phyloP scores from a whole-genome alignment of 192 early-diverging fungal species.

The Backusella circina region DNA sequence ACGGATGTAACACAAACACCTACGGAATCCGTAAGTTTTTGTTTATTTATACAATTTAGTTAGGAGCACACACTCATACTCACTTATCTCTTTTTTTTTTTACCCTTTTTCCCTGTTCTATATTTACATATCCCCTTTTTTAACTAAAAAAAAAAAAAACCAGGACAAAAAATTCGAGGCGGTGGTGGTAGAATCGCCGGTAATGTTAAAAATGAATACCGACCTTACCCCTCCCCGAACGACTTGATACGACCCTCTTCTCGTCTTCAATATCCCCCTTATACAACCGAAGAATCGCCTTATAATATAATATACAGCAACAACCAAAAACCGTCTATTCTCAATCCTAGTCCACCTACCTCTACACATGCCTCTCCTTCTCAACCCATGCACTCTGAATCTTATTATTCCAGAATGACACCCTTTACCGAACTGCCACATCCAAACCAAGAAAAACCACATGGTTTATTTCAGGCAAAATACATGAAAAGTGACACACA shows the following conservation, averaged over 20 bases:
- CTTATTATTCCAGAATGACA: not conserved
- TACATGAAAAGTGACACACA: not conserved
- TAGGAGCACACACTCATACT: not conserved
- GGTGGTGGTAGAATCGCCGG: not conserved
- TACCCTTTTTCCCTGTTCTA: not conserved
- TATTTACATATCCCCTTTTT: not conserved
- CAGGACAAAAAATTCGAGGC: not conserved
- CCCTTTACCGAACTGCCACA: conserved; percentile 5
- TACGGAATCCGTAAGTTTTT: not conserved
- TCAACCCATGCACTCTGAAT: not conserved
- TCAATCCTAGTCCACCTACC: not conserved
- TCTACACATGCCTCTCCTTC: not conserved
- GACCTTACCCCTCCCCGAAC: not conserved
- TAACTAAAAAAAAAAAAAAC: not conserved
- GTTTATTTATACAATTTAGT: not conserved
- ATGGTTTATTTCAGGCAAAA: not conserved
- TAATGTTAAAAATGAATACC: not conserved
- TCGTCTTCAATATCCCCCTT: not conserved
- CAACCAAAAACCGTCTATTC: not conserved
- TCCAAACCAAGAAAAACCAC: not conserved
- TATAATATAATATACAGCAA: not conserved
- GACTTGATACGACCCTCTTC: not conserved
- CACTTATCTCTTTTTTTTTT: not conserved
- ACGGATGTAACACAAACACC: not conserved
- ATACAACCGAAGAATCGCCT: not conserved